Evolutionary conservation across 164 flowering plant species (phyloP).

Genomic region (Vitis rupestris): DNA sequence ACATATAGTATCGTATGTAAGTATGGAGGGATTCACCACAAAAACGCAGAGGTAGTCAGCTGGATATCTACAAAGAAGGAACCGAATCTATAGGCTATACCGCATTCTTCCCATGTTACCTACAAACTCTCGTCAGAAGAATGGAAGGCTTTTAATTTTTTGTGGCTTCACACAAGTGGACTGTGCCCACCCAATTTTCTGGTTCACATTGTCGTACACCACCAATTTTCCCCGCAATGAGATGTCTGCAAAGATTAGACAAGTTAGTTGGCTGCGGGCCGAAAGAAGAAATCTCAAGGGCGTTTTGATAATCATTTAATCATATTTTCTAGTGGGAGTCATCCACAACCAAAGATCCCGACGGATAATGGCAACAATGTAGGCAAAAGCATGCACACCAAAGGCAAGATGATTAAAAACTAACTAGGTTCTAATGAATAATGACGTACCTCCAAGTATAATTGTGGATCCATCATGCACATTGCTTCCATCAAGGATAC

Average conservation of each 20-base stretch:
- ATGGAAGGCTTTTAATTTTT: slow-evolving; percentile 28
- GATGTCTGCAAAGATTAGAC: slow-evolving; percentile 44
- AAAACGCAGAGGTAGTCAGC: no score
- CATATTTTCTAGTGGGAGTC: no score
- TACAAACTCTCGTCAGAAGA: not conserved
- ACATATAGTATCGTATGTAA: no score
- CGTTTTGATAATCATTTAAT: not conserved
- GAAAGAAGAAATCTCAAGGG: not conserved
- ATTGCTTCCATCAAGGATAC: slow-evolving; percentile 71
- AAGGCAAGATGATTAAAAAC: not conserved
- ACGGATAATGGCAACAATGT: not conserved
- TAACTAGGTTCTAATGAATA: not conserved
- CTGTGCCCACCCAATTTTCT: slow-evolving; percentile 63
- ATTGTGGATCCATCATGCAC: slow-evolving; percentile 59
- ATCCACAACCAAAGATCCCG: no score
- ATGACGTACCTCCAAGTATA: slow-evolving; percentile 66
- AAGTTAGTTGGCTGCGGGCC: not conserved
- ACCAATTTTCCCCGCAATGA: slow-evolving; percentile 62
- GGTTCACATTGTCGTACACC: slow-evolving; percentile 65
- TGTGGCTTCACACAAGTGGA: slow-evolving; percentile 54
- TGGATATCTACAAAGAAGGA: no score
- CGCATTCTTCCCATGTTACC: no score
- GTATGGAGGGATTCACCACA: no score
- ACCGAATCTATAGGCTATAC: no score
- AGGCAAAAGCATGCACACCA: not conserved